Conservation (phyloP, 176 grass and related monocot genomes). For the Triticum monococcum region DNA sequence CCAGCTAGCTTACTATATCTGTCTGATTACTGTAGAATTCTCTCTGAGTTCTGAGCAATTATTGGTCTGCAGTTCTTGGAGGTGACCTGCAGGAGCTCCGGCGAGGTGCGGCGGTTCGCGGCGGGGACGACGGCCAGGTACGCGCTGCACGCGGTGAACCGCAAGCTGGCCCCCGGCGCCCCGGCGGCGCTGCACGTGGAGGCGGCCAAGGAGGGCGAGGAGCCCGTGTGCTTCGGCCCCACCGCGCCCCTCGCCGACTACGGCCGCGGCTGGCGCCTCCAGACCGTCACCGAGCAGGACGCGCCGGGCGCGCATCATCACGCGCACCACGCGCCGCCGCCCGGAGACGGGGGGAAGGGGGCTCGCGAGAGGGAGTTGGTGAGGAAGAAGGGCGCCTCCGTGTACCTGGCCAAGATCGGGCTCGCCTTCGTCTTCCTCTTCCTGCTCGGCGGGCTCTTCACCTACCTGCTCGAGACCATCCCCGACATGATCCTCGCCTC, state of each 20-base stretch:
- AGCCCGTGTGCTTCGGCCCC: constrained; percentile 78
- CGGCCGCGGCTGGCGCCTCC: constrained; percentile 73
- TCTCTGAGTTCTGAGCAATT: constrained; percentile 8
- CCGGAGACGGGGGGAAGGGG: constrained; percentile 5
- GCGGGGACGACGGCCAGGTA: constrained; percentile 60
- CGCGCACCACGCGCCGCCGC: not conserved
- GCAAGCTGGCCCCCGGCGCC: constrained; percentile 51
- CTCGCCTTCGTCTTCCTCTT: constrained; percentile 77
- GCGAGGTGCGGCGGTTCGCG: constrained; percentile 78
- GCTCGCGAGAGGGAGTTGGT: not conserved
- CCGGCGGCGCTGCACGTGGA: constrained; percentile 71
- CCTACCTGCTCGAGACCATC: constrained; percentile 64
- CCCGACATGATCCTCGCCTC: constrained; percentile 40
- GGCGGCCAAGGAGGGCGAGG: constrained; percentile 74
- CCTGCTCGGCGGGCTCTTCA: constrained; percentile 67
- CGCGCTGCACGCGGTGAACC: constrained; percentile 69
- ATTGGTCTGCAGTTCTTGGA: constrained; percentile 59
- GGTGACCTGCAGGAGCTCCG: constrained; percentile 70
- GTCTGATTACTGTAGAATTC: too few relatives aligned
- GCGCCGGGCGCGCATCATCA: not conserved
- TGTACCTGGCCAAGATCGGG: constrained; percentile 60
- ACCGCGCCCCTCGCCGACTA: constrained; percentile 67
- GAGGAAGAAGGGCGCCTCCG: not conserved
- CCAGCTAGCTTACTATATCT: not conserved
- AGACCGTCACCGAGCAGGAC: constrained; percentile 63